These are phyloP conservation scores for Heterobasidion annosum DNA, from an alignment of 1,284 basidiomycete genomes.

Conservation along the genomic window DNA sequence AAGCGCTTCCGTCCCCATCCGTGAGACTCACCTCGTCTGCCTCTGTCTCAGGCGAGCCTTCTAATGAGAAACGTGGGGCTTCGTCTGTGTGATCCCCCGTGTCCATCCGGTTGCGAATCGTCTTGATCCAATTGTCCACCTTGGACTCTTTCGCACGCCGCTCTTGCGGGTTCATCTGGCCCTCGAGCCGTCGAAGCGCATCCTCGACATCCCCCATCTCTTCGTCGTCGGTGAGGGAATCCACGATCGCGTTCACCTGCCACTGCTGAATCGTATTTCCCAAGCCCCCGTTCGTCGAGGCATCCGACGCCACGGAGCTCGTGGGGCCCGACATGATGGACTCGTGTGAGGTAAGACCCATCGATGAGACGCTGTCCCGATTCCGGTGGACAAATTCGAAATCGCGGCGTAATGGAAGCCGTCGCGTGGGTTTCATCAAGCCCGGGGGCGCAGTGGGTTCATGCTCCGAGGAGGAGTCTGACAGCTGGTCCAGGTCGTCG, in stretches of 20 bases:
- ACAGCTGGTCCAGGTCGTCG: conserved; percentile 58
- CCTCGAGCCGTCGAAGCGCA: conserved; percentile 71
- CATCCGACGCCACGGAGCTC: conserved; percentile 35
- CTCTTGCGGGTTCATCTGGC: conserved; percentile 67
- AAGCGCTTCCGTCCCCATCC: conserved; percentile 6
- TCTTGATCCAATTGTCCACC: conserved; percentile 75
- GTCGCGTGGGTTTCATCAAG: conserved; percentile 41
- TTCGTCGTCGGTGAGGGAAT: conserved; percentile 68
- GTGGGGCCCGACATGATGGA: conserved; percentile 34
- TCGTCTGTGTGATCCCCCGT: conserved; percentile 53
- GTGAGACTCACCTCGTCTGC: conserved; percentile 16
- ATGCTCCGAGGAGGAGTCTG: conserved; percentile 55
- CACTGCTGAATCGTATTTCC: conserved; percentile 60
- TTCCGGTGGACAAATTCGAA: conserved; percentile 69
- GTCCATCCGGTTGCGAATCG: conserved; percentile 55
- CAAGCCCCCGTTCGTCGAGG: conserved; percentile 26
- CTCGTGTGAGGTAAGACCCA: conserved; percentile 57
- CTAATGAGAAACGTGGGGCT: conserved; percentile 37
- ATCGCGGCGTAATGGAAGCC: conserved; percentile 61
- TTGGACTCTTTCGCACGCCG: conserved; percentile 64
- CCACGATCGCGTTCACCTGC: conserved; percentile 73
- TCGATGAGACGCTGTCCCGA: conserved; percentile 63
- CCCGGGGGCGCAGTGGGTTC: conserved; percentile 38
- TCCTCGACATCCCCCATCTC: conserved; percentile 73
- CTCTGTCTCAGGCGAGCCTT: conserved; percentile 30